These are phyloP conservation scores for Fagopyrum homotropicum DNA, from an alignment of 148 eudicot genomes.

Conservation along the genomic window DNA sequence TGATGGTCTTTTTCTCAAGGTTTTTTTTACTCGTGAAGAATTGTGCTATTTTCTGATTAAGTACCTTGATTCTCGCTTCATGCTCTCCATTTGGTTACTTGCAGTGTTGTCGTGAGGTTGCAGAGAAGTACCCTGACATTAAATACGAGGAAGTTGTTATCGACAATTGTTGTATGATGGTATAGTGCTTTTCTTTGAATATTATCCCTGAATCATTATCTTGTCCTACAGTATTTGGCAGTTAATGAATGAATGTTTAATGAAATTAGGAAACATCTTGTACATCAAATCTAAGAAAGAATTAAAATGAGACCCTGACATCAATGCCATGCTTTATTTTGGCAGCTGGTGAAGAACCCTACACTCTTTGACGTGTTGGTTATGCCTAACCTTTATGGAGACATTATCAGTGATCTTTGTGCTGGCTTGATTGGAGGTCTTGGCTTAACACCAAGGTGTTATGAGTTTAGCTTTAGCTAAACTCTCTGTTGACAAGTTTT, in stretches of 20 bases:
- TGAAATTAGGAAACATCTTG: neutral
- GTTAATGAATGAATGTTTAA: neutral
- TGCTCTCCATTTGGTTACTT: slow-evolving; percentile 15
- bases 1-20: slow-evolving; percentile 95
- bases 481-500: neutral
- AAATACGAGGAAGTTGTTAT: slow-evolving; percentile 92
- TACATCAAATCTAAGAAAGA: neutral
- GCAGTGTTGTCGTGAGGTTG: slow-evolving; percentile 99
- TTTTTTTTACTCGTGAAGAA: slow-evolving; percentile 17
- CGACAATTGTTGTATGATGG: slow-evolving; percentile 99
- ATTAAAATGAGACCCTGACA: neutral
- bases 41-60: neutral
- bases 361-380: slow-evolving; percentile 89
- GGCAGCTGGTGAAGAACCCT: slow-evolving; percentile 98
- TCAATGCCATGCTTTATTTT: slow-evolving; percentile 14
- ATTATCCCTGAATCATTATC: neutral
- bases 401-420: slow-evolving; percentile 94
- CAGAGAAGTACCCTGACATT: slow-evolving; percentile 93
- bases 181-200: slow-evolving; percentile 17
- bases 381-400: slow-evolving; percentile 99
- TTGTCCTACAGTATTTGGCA: neutral
- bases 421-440: slow-evolving; percentile 97
- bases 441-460: slow-evolving; percentile 93
- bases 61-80: neutral
- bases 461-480: neutral